A percentile compares a stretch with the other conserved stretches of the same genome.
phyloP scores from a whole-genome alignment of 1,284 basidiomycete species.

The Microbotryomycetes sp. region DNA sequence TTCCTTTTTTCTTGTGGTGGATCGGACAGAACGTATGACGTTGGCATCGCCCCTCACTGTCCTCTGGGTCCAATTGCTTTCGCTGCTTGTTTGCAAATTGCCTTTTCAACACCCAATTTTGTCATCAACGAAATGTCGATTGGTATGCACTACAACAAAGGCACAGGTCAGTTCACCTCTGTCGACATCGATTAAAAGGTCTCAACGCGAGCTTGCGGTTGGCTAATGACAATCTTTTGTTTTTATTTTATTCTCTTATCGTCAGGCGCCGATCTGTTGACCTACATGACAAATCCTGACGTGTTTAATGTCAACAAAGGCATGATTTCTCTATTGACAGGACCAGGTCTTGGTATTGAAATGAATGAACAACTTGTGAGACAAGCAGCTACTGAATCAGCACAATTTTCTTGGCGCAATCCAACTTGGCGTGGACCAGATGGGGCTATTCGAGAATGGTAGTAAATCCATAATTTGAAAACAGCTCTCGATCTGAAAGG shows the following conservation, averaged over 20 bases:
- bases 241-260: background rate
- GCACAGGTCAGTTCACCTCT: constrained; percentile 27
- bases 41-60: constrained; percentile 47
- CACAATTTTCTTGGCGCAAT: constrained; percentile 51
- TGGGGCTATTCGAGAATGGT: constrained; percentile 55
- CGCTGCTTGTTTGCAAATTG: constrained; percentile 52
- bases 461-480: constrained; percentile 10
- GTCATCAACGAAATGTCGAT: constrained; percentile 63
- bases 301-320: constrained; percentile 61
- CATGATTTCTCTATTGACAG: constrained; percentile 53
- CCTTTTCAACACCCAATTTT: constrained; percentile 41
- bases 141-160: constrained; percentile 68
- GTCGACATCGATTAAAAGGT: background rate
- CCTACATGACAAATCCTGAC: constrained; percentile 47
- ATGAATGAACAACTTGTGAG: constrained; percentile 62
- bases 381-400: constrained; percentile 45
- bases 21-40: constrained; percentile 40
- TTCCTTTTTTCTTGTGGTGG: background rate
- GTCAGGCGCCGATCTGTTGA: constrained; percentile 57
- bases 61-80: constrained; percentile 62
- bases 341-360: constrained; percentile 61
- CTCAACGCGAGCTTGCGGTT: background rate
- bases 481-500: too few species aligned
- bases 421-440: constrained; percentile 57
- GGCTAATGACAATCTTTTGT: background rate